A percentile compares a stretch with the other conserved stretches of the same genome.
Conservation (phyloP, 108 stramenopile species). For the Pseudonitzschia delicatissima region DNA sequence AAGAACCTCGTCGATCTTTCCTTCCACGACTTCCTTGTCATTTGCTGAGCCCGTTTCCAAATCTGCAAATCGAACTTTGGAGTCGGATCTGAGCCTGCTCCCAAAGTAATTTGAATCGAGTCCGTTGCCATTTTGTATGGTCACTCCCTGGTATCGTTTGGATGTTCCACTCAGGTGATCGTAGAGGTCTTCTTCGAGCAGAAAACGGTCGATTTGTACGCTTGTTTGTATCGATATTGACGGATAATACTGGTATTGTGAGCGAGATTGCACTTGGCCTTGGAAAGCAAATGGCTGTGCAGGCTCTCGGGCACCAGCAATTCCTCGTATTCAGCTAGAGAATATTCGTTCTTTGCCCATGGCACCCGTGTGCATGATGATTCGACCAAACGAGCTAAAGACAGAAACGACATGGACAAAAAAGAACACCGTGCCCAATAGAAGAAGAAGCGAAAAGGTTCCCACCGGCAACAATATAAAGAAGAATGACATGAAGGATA, state of each 20-base stretch:
- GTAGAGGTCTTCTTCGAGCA: conserved; percentile 16
- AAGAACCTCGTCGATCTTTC: background rate
- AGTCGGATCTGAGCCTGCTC: conserved; percentile 29
- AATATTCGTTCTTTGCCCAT: conserved; percentile 53
- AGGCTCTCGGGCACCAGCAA: conserved; percentile 36
- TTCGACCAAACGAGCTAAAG: conserved; percentile 54
- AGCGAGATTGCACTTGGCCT: conserved; percentile 35
- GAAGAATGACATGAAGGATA: conserved; percentile 52
- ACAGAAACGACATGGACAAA: conserved; percentile 49
- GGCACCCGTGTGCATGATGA: conserved; percentile 68
- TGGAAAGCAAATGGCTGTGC: conserved; percentile 37
- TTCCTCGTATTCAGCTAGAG: conserved; percentile 37
- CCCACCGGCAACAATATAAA: conserved; percentile 43
- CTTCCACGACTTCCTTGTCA: background rate
- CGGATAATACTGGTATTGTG: conserved; percentile 43
- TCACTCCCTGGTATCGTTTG: background rate
- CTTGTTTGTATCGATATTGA: conserved; percentile 35
- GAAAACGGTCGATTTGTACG: conserved; percentile 25
- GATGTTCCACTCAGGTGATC: conserved; percentile 25
- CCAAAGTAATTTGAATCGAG: background rate
- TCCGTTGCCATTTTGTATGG: background rate
- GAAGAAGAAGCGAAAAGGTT: conserved; percentile 22
- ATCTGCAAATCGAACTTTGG: conserved; percentile 42
- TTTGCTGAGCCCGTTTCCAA: conserved; percentile 4
- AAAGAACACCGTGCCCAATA: conserved; percentile 21